Conservation (phyloP, 495 filamentous ascomycete genomes). For the Lichina pygmaea region DNA sequence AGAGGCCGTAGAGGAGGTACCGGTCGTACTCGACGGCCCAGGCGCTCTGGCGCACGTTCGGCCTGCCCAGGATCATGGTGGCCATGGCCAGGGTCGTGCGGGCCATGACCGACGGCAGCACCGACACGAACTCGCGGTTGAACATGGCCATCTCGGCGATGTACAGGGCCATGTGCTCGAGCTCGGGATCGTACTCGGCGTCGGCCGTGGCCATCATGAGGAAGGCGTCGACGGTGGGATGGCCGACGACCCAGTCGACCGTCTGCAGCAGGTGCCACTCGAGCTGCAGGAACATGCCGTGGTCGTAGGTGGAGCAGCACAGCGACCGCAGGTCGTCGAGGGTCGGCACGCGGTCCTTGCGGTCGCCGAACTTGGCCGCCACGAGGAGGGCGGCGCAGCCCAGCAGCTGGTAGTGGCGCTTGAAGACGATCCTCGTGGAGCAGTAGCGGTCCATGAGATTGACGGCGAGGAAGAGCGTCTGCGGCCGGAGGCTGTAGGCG, state of each 20-base stretch:
- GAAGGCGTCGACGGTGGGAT: conserved; percentile 86
- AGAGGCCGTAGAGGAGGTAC: conserved; percentile 50
- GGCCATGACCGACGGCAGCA: conserved; percentile 70
- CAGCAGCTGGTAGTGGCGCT: conserved; percentile 94
- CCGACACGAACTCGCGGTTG: conserved; percentile 85
- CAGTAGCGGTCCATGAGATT: conserved; percentile 96
- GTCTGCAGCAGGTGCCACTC: conserved; percentile 98
- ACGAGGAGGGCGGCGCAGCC: conserved; percentile 91
- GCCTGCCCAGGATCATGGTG: conserved; percentile 57
- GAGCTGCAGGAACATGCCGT: conserved; percentile 99
- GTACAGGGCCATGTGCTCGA: conserved; percentile 85
- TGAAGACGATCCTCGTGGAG: conserved; percentile 94
- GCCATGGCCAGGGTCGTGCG: conserved; percentile 65
- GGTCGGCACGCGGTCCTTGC: conserved; percentile 87
- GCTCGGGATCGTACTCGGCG: conserved; percentile 41
- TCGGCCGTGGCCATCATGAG: conserved; percentile 52
- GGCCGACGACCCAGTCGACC: conserved; percentile 85
- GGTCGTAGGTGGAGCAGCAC: conserved; percentile 96
- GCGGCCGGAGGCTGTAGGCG: conserved; percentile 78
- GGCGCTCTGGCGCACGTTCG: conserved; percentile 42
- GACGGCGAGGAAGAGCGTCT: conserved; percentile 83
- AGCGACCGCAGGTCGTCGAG: conserved; percentile 92
- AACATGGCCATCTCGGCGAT: conserved; percentile 85
- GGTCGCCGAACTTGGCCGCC: conserved; percentile 94
- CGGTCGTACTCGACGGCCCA: conserved; percentile 67